Evolutionary conservation across 2,329 filamentous ascomycete genomes (phyloP), one percentile per base, ranked within the genome.

Genomic region (Xylaria sp.): DNA sequence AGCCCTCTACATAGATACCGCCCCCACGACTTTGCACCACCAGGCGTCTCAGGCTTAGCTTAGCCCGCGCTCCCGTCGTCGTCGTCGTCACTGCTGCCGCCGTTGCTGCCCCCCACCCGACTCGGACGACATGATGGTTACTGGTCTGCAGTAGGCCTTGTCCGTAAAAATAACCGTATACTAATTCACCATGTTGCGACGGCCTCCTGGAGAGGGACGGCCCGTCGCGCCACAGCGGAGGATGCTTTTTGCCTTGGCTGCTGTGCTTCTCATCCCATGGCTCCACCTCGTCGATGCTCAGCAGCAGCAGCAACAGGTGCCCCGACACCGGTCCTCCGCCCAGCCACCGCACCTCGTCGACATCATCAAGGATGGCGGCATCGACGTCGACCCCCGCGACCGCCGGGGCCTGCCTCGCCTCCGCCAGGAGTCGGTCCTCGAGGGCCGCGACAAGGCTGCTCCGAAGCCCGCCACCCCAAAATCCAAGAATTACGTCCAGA

Each of bases 151-250:
- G 60, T 62, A 58, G 54, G 61, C 30, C 53, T 50, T 17, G 39
- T 58, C 59, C 39, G 30, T 59, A 67, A 19, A 51, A 62, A 32
- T 30, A 61, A 11, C 27, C 11, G 24, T 17, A 54, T 57, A 64
- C 19, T 36, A 34, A 69, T 72, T 69, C 82, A 84, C 75, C 71
- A 88, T 87, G 85, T 79, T 85, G 82, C 86, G 84, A 84, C 85
- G 85, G 84, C 85, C 85, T 82, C 82, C 84, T 80, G 82, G 83
- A 80, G 82, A 84, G 79, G 82, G 82, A 79, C 81, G 83, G 83
- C 79, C 81, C 82, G 76, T 78, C 75, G 77, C 75, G 72, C 77
- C 78, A 64, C 77, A 78, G 78, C 76, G 78, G 73, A 77, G 73
- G 70, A 74, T 79, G 62, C 71, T 82, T 79, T 76, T 84, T 77